Conservation (phyloP, 2,329 filamentous ascomycete genomes). For the Ploettnerulaceae sp. region DNA sequence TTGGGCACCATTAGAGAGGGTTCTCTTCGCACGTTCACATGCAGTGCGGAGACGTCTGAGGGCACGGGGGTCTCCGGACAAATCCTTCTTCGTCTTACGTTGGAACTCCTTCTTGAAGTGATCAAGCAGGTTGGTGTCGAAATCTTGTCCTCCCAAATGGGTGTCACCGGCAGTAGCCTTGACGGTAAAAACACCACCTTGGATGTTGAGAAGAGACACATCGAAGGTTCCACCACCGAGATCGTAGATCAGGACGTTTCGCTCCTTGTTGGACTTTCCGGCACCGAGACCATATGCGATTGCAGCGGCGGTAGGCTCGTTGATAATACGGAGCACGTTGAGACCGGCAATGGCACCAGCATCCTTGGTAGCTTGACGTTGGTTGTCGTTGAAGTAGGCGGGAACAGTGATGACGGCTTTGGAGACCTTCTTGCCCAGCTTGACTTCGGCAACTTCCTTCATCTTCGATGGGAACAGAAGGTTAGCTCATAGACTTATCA, state of each 20-base stretch:
- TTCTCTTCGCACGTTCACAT: conserved; percentile 99
- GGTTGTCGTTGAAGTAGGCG: conserved; percentile 99
- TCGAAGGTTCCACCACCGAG: conserved; percentile 99
- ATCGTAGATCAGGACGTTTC: conserved; percentile 99
- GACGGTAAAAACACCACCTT: conserved; percentile 98
- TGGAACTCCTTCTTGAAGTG: conserved; percentile 96
- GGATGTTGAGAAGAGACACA: conserved; percentile 98
- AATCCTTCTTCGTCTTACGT: conserved; percentile 72
- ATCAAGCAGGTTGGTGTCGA: conserved; percentile 92
- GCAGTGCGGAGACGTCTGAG: conserved; percentile 94
- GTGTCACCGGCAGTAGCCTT: conserved; percentile 98
- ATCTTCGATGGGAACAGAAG: conserved; percentile 57
- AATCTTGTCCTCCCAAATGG: conserved; percentile 92
- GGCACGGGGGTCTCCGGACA: conserved; percentile 80
- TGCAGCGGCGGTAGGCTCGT: conserved; percentile 96
- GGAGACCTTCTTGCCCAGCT: conserved; percentile 97
- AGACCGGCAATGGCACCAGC: conserved; percentile 95
- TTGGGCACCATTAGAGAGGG: conserved; percentile 93
- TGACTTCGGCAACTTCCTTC: conserved; percentile 98
- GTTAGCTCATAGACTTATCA: not conserved
- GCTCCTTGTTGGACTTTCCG: conserved; percentile 95
- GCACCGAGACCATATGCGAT: conserved; percentile 97
- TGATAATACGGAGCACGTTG: conserved; percentile 99
- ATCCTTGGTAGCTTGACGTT: conserved; percentile 99
- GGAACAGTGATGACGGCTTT: conserved; percentile 99